Evolutionary conservation across 495 filamentous ascomycete species (phyloP).

Genomic region (Chaetomium fimeti): DNA sequence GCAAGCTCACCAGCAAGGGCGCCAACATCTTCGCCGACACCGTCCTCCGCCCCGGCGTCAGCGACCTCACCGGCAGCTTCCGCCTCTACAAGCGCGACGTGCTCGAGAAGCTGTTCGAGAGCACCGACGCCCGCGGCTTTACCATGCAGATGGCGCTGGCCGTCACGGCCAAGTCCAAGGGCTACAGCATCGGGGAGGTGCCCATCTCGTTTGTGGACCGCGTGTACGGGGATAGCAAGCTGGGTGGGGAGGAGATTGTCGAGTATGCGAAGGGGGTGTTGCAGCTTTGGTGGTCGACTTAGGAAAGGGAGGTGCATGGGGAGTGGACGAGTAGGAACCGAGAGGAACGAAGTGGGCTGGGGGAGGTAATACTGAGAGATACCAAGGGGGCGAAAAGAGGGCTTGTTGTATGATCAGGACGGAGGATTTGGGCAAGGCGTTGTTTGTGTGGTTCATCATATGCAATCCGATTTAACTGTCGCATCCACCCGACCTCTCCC

Average conservation of each 20-base stretch:
- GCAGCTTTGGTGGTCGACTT: slow-evolving; percentile 63
- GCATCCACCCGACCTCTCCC: background rate
- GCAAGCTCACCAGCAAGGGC: slow-evolving; percentile 85
- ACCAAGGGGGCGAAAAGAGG: slow-evolving; percentile 4
- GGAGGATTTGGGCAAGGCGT: slow-evolving; percentile 23
- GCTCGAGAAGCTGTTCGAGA: slow-evolving; percentile 82
- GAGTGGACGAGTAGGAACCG: background rate
- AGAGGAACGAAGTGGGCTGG: background rate
- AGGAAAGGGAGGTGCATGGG: background rate
- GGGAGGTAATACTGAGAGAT: slow-evolving; percentile 5
- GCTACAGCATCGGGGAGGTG: slow-evolving; percentile 84
- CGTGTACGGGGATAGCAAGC: slow-evolving; percentile 91
- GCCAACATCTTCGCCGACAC: slow-evolving; percentile 97
- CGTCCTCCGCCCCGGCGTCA: slow-evolving; percentile 90
- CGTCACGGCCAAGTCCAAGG: slow-evolving; percentile 89
- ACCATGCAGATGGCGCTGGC: slow-evolving; percentile 96
- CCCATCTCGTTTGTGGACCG: slow-evolving; percentile 96
- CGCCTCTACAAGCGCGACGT: slow-evolving; percentile 89
- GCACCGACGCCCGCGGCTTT: slow-evolving; percentile 91
- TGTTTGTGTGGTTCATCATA: slow-evolving; percentile 21
- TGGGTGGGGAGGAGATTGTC: slow-evolving; percentile 95
- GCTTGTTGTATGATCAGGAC: slow-evolving; percentile 19
- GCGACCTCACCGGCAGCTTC: slow-evolving; percentile 93
- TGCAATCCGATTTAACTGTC: slow-evolving; percentile 12
- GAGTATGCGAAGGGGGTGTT: slow-evolving; percentile 95